phyloP scores from a whole-genome alignment of 1,284 basidiomycete species.

The Hymenochaete sp. region DNA sequence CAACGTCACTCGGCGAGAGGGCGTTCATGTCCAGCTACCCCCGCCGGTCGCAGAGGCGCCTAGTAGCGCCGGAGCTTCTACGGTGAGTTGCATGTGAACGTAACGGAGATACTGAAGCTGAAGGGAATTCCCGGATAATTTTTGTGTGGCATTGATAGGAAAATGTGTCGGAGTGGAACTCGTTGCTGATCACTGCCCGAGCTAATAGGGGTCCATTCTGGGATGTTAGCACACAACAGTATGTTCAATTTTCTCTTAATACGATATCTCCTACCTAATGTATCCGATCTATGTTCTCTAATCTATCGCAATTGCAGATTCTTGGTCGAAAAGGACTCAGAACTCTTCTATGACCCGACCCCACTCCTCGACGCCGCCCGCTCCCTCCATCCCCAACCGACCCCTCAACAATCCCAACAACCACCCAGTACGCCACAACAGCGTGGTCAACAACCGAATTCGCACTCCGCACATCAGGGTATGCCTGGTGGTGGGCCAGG shows the following conservation, averaged over 20 bases:
- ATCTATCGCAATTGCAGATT: conserved; percentile 35
- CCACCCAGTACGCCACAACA: not conserved
- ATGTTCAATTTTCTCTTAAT: no score
- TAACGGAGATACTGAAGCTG: not conserved
- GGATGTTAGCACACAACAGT: conserved; percentile 81
- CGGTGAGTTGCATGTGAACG: conserved; percentile 37
- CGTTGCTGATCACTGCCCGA: conserved; percentile 62
- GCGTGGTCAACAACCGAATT: conserved; percentile 1
- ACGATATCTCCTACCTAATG: not conserved
- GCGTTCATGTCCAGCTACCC: conserved; percentile 44
- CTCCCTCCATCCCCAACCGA: conserved; percentile 1
- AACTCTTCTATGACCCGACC: conserved; percentile 58
- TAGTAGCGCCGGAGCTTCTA: conserved; percentile 20
- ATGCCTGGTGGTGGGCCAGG: not conserved
- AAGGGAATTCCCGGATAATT: conserved; percentile 3
- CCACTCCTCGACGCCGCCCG: conserved; percentile 27
- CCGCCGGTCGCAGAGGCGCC: conserved; percentile 53
- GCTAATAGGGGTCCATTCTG: conserved; percentile 76
- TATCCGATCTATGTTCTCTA: not conserved
- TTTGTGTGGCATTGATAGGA: conserved; percentile 37
- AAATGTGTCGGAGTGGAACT: conserved; percentile 78
- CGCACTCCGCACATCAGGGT: not conserved
- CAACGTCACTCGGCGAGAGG: conserved; percentile 39
- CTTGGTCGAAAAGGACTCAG: conserved; percentile 44
- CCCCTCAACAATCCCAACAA: not conserved